Evolutionary conservation across 2,329 filamentous ascomycete species (phyloP), one percentile per base, ranked within the genome.

Genomic region (Magnaporthiopsis poae): DNA sequence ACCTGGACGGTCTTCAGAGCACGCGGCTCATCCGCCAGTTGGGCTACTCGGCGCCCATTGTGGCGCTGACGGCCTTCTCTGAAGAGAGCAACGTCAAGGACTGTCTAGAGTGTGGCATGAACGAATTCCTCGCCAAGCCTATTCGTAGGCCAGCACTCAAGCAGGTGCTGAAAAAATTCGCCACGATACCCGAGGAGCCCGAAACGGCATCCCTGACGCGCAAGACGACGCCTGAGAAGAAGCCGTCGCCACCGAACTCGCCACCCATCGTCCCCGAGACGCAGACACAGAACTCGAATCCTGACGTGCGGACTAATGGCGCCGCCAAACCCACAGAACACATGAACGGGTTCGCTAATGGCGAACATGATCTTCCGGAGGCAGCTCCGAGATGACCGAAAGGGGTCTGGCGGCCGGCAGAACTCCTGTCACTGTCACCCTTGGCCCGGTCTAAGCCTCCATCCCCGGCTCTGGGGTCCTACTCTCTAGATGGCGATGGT

Each of bases 31-130:
- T 97, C 71, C 86, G 93, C 8, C 82, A 92, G 74, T 90, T 94
- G 80, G 93, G 93, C 1, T 97, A 95, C 77, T 87, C 85, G 13
- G 90, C 90, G 1, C 93, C 93, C 0, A 96, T 97, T 68, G 92
- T 97, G 18, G 93, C 93, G 0, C 79, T 97, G 61, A 96, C 92
- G 13, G 93, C 93, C 2, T 96, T 96, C 72, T 88, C 91, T 0
- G 92, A 96, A 73, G 92, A 96, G 75, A 92, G 88, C 76, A 96
- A 96, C 72, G 87, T 93, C 61, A 90, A 88, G 76, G 90, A 93
- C 74, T 91, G 90, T 75, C 89, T 95, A 75, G 91, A 94, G 68
- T 92, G 88, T 1, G 93, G 93, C 66, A 96, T 96, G 92, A 86
- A 96, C 73, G 92, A 92, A 79, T 96, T 96, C 76, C 81, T 96